Conservation (phyloP, 495 filamentous ascomycete species). For the Umbilicaria muhlenbergii region DNA sequence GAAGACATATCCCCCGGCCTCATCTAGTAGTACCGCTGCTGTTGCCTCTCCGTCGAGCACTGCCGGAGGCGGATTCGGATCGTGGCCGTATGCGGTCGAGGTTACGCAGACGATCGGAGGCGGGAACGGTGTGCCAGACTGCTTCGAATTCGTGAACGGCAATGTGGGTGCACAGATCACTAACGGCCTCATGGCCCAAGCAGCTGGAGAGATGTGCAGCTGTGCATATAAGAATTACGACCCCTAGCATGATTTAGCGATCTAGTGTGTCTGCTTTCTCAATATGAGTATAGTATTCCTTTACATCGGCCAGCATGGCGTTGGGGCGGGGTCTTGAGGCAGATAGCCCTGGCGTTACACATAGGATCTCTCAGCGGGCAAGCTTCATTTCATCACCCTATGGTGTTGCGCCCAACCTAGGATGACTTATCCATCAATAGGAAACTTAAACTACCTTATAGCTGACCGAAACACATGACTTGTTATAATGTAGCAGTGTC, state of each 20-base stretch:
- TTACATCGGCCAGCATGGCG: no score
- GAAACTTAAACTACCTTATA: no score
- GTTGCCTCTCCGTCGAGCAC: constrained; percentile 2
- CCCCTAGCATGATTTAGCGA: neutral
- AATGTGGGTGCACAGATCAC: constrained; percentile 1
- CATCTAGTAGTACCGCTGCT: constrained; percentile 1
- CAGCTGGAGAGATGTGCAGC: constrained; percentile 7
- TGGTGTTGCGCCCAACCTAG: no score
- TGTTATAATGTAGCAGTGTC: no score
- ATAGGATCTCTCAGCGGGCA: no score
- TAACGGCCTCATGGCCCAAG: constrained; percentile 3
- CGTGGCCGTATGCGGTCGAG: constrained; percentile 34
- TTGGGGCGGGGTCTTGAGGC: no score
- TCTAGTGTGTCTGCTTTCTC: no score
- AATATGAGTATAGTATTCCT: no score
- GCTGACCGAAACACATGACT: no score
- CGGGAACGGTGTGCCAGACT: constrained; percentile 28
- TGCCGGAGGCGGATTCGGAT: constrained; percentile 6
- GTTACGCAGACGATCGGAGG: constrained; percentile 26
- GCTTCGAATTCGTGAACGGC: constrained; percentile 10
- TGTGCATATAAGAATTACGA: constrained; percentile 13
- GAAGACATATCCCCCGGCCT: constrained; percentile 20
- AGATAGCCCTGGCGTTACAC: no score
- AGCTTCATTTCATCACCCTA: no score
- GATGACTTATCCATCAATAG: no score